Evolutionary conservation across 1,284 basidiomycete species (phyloP).

Genomic region (Naganishia sp.): DNA sequence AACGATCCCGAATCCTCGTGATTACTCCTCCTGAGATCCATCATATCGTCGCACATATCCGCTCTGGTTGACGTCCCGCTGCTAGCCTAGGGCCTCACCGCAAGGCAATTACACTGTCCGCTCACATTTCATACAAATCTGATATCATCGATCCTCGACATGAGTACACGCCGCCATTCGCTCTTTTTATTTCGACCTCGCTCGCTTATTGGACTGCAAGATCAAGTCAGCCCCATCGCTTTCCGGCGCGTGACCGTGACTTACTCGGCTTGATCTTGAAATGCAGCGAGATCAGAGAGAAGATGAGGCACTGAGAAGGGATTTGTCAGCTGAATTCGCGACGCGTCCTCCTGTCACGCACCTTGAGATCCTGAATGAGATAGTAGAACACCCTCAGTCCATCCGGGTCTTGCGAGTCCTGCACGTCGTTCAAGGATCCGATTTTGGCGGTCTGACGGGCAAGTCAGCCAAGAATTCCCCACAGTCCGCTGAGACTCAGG

Average conservation of each 20-base stretch:
- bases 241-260: slow-evolving; percentile 27
- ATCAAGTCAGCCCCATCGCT: not conserved
- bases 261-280: slow-evolving; percentile 97
- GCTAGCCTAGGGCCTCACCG: too few species aligned
- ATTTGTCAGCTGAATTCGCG: not conserved
- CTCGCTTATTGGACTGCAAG: slow-evolving; percentile 11
- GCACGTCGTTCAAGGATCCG: slow-evolving; percentile 91
- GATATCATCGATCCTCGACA: not conserved
- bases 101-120: too few species aligned
- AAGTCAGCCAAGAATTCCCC: not conserved
- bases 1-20: too few species aligned
- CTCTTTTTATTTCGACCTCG: not conserved
- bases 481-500: too few species aligned
- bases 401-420: slow-evolving; percentile 95
- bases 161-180: not conserved
- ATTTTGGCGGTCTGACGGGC: slow-evolving; percentile 86
- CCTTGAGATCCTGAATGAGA: slow-evolving; percentile 95
- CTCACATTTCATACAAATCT: slow-evolving; percentile 1
- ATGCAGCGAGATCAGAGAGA: slow-evolving; percentile 94
- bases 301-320: slow-evolving; percentile 79
- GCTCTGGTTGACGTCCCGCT: too few species aligned
- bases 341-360: slow-evolving; percentile 49
- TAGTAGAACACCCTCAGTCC: slow-evolving; percentile 99
- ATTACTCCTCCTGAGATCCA: too few species aligned
- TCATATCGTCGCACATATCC: too few species aligned